Conservation (phyloP, 2,329 filamentous ascomycete genomes). For the Cephalotrichum gorgonifer region DNA sequence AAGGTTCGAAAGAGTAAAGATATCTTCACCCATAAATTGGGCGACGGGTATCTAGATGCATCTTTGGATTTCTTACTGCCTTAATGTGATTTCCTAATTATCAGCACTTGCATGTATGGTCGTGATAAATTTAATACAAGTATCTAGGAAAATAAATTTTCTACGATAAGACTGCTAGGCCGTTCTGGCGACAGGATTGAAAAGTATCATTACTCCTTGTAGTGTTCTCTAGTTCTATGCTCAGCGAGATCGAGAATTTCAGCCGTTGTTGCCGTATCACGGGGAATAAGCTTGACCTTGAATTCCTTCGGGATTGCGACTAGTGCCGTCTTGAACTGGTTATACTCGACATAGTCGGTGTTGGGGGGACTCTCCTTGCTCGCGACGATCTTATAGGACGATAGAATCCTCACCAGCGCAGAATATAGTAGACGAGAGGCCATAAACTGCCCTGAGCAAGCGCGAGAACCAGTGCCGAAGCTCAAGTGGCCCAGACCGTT, state of each 20-base stretch:
- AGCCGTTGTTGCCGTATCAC: slow-evolving; percentile 26
- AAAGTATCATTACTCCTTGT: slow-evolving; percentile 25
- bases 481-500: slow-evolving; percentile 30
- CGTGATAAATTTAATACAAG: no score
- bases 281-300: slow-evolving; percentile 43
- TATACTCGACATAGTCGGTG: slow-evolving; percentile 53
- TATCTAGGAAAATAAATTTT: no score
- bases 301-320: slow-evolving; percentile 51
- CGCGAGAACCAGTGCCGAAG: slow-evolving; percentile 39
- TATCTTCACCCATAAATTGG: no score
- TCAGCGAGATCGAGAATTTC: slow-evolving; percentile 31
- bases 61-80: no score
- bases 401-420: slow-evolving; percentile 36
- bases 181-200: no score
- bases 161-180: no score
- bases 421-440: slow-evolving; percentile 38
- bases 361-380: slow-evolving; percentile 40
- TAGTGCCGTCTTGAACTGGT: slow-evolving; percentile 46
- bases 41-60: no score
- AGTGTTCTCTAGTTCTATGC: slow-evolving; percentile 34
- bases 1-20: no score
- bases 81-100: no score
- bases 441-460: slow-evolving; percentile 40
- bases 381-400: slow-evolving; percentile 37
- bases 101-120: no score